Conservation (phyloP, 192 early-diverging fungal species). For the Rhizophagus clarus region DNA sequence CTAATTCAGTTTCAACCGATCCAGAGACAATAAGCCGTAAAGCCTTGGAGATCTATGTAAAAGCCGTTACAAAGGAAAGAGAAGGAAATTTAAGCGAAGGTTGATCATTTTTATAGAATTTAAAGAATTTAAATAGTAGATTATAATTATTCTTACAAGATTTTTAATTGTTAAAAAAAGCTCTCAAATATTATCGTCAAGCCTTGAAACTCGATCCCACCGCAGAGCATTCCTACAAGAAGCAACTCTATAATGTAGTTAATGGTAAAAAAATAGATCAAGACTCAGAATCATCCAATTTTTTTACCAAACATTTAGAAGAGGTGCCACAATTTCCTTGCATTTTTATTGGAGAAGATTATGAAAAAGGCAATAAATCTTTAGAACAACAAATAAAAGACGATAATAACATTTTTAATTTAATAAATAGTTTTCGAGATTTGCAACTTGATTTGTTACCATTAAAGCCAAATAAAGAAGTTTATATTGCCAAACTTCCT, state of each 20-base stretch:
- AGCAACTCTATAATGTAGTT: slow-evolving; percentile 25
- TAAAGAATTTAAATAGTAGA: neutral
- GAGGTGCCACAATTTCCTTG: neutral
- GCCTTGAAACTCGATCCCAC: slow-evolving; percentile 41
- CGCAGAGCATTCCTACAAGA: slow-evolving; percentile 37
- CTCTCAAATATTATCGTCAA: slow-evolving; percentile 37
- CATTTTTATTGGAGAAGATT: neutral
- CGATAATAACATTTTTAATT: neutral
- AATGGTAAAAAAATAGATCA: neutral
- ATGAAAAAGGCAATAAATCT: slow-evolving; percentile 1
- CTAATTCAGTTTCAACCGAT: neutral
- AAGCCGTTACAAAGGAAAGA: slow-evolving; percentile 38
- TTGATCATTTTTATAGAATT: neutral
- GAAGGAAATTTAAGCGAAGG: slow-evolving; percentile 44
- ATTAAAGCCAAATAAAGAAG: slow-evolving; percentile 32
- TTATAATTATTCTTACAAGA: neutral
- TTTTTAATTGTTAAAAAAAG: slow-evolving; percentile 21
- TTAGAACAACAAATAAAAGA: neutral
- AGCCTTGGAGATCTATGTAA: slow-evolving; percentile 40
- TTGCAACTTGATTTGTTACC: slow-evolving; percentile 31
- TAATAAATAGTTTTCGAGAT: slow-evolving; percentile 25
- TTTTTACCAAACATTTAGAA: slow-evolving; percentile 18
- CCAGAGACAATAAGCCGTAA: neutral
- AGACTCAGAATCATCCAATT: neutral
- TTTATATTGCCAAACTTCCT: slow-evolving; percentile 42